Percentiles rank a stretch among this genome's conserved stretches.
Evolutionary conservation across 371 early-diverging fungal species (phyloP).

Genomic region (Rozella allomycis): DNA sequence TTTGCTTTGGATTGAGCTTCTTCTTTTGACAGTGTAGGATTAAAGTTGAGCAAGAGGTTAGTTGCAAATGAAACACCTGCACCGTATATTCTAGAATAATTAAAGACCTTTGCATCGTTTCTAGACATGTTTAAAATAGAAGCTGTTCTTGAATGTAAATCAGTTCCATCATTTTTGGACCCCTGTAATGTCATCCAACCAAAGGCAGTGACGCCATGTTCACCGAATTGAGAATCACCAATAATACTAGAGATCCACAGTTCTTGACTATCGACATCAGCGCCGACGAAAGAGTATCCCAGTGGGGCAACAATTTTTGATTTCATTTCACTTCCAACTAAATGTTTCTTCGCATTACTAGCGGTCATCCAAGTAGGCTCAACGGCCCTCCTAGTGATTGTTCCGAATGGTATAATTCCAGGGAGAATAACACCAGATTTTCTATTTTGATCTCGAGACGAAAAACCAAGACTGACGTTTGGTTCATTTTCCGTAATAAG

Average conservation of each 20-base stretch:
- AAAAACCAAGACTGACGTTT: slow-evolving; percentile 48
- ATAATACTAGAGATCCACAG: slow-evolving; percentile 87
- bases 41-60: slow-evolving; percentile 53
- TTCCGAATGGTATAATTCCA: slow-evolving; percentile 77
- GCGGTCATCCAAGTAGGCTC: slow-evolving; percentile 92
- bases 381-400: slow-evolving; percentile 81
- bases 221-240: slow-evolving; percentile 80
- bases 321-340: slow-evolving; percentile 87
- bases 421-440: slow-evolving; percentile 70
- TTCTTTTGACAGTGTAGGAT: slow-evolving; percentile 28
- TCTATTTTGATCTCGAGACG: slow-evolving; percentile 1
- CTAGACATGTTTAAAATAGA: slow-evolving; percentile 62
- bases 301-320: slow-evolving; percentile 49
- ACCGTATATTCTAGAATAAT: slow-evolving; percentile 89
- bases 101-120: slow-evolving; percentile 82
- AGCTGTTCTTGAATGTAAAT: slow-evolving; percentile 83
- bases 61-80: slow-evolving; percentile 70
- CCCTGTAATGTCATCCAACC: slow-evolving; percentile 96
- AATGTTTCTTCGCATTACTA: slow-evolving; percentile 65
- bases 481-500: slow-evolving; percentile 60
- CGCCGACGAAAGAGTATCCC: slow-evolving; percentile 73
- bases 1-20: slow-evolving; percentile 32
- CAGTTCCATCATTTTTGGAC: slow-evolving; percentile 63
- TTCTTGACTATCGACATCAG: slow-evolving; percentile 93
- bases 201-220: slow-evolving; percentile 78